These are phyloP conservation scores for Curvularia eragrostidis DNA, from an alignment of 2,329 filamentous ascomycete species.

Conservation along the genomic window DNA sequence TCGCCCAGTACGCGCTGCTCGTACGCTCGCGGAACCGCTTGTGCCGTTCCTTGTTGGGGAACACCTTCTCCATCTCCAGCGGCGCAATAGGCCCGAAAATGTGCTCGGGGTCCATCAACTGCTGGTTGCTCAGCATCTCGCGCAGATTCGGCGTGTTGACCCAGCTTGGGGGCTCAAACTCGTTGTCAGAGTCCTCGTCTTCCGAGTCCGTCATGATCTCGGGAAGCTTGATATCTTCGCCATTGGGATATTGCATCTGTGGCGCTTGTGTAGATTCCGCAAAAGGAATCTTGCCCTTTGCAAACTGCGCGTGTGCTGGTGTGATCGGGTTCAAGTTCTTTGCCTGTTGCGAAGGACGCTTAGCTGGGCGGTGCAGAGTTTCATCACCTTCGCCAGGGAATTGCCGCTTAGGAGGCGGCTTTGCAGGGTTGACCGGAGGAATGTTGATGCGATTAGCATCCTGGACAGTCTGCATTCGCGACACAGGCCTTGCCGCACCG, in stretches of 20 bases:
- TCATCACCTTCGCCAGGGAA: constrained; percentile 74
- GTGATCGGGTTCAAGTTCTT: constrained; percentile 54
- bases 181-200: constrained; percentile 74
- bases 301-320: constrained; percentile 72
- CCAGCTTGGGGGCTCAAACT: constrained; percentile 78
- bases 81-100: constrained; percentile 91
- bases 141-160: constrained; percentile 85
- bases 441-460: constrained; percentile 62
- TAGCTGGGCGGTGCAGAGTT: constrained; percentile 55
- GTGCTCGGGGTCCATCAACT: constrained; percentile 79
- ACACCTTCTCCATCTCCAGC: constrained; percentile 95
- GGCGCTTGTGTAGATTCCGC: constrained; percentile 66
- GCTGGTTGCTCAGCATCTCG: constrained; percentile 77
- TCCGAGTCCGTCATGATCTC: constrained; percentile 96
- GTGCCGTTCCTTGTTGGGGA: constrained; percentile 75
- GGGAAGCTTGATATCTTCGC: constrained; percentile 88
- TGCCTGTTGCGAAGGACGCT: constrained; percentile 50
- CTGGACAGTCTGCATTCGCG: constrained; percentile 68
- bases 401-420: constrained; percentile 74
- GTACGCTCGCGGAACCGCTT: constrained; percentile 90
- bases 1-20: constrained; percentile 92
- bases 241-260: constrained; percentile 82
- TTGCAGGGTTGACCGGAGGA: constrained; percentile 70
- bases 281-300: constrained; percentile 89
- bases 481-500: constrained; percentile 60